phyloP scores from a whole-genome alignment of 208 protist species.

The Phytomonas sp. region DNA sequence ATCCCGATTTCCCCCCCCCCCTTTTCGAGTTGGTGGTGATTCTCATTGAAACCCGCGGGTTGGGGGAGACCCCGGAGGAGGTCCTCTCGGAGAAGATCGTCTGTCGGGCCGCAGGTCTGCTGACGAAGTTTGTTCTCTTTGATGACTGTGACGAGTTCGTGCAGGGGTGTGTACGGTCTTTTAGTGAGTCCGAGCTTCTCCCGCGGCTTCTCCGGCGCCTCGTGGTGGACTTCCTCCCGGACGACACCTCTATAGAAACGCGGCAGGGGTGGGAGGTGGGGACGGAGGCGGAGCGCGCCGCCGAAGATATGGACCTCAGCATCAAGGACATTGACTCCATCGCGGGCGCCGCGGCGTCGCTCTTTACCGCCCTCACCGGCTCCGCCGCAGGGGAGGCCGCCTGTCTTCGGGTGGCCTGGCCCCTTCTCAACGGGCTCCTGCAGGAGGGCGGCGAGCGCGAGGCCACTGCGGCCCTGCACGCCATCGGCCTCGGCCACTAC shows the following conservation, averaged over 20 bases:
- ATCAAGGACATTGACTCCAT: conserved; percentile 41
- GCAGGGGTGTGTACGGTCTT: conserved; percentile 13
- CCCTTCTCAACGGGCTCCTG: conserved; percentile 43
- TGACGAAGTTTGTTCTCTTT: conserved; percentile 26
- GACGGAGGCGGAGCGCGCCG: conserved; percentile 47
- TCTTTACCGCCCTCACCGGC: conserved; percentile 66
- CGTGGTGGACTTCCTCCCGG: conserved; percentile 43
- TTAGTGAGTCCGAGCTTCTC: conserved; percentile 17
- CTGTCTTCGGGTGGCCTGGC: conserved; percentile 35
- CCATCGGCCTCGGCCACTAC: conserved; percentile 78
- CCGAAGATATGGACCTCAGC: conserved; percentile 35
- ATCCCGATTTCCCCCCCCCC: not conserved
- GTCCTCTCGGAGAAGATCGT: conserved; percentile 50
- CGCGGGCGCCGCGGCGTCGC: conserved; percentile 46
- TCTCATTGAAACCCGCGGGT: conserved; percentile 13
- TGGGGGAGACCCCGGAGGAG: not conserved
- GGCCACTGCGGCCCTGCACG: conserved; percentile 72
- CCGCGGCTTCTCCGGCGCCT: conserved; percentile 27
- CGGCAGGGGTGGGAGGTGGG: conserved; percentile 33
- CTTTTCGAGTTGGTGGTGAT: conserved; percentile 19
- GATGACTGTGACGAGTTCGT: conserved; percentile 54
- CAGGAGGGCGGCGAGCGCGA: conserved; percentile 18
- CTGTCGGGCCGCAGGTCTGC: conserved; percentile 46
- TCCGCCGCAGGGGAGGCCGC: conserved; percentile 27
- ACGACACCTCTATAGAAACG: conserved; percentile 20